These are phyloP conservation scores for Myxozyma sirexii DNA, from an alignment of 805 yeast species.

Conservation along the genomic window DNA sequence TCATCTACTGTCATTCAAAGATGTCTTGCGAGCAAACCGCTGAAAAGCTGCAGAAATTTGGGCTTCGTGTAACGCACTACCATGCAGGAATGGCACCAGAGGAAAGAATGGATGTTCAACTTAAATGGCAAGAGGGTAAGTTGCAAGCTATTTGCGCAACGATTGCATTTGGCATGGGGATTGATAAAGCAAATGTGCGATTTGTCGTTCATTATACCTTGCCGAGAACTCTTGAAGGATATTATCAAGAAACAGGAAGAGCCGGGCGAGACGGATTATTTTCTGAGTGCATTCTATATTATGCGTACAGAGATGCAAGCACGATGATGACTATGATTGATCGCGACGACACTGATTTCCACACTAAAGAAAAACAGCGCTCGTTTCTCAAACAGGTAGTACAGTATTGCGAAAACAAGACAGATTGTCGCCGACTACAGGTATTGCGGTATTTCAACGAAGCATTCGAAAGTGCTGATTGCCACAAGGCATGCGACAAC, in stretches of 20 bases:
- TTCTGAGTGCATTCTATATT: slow-evolving; percentile 82
- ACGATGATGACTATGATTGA: slow-evolving; percentile 74
- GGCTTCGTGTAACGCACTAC: slow-evolving; percentile 70
- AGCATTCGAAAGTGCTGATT: slow-evolving; percentile 63
- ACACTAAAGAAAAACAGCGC: slow-evolving; percentile 73
- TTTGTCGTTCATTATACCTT: slow-evolving; percentile 85
- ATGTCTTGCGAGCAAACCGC: slow-evolving; percentile 84
- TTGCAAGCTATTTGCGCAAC: slow-evolving; percentile 91
- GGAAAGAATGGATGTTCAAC: slow-evolving; percentile 71
- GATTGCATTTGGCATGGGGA: slow-evolving; percentile 99
- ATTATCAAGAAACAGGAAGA: slow-evolving; percentile 97
- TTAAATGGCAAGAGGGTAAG: slow-evolving; percentile 73
- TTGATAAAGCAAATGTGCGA: slow-evolving; percentile 93
- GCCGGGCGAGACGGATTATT: slow-evolving; percentile 94
- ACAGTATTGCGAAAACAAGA: slow-evolving; percentile 85
- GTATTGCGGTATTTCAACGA: slow-evolving; percentile 92
- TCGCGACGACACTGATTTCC: slow-evolving; percentile 67
- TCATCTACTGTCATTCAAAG: slow-evolving; percentile 91
- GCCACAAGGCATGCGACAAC: slow-evolving; percentile 81
- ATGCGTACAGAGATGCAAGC: slow-evolving; percentile 77
- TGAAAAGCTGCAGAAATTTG: slow-evolving; percentile 56
- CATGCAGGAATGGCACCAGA: slow-evolving; percentile 94
- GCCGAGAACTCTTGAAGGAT: slow-evolving; percentile 91
- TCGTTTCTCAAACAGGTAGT: slow-evolving; percentile 79
- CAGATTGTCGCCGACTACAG: slow-evolving; percentile 88